Base-by-base conservation (phyloP, 192 early-diverging fungal species). In the Phycomyces blakesleeanus region DNA sequence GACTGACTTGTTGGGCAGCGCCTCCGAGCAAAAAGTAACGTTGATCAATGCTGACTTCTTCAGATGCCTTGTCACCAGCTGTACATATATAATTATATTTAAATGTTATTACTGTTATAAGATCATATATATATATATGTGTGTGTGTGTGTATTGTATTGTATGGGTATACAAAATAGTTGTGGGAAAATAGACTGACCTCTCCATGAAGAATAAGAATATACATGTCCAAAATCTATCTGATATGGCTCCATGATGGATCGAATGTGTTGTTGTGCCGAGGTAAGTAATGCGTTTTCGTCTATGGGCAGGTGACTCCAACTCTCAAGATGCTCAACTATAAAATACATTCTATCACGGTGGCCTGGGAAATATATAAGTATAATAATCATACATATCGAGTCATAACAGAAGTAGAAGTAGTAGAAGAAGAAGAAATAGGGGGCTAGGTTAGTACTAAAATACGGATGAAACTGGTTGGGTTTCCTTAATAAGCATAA, bases 21-120 rank as follows among this genome's bases (percentile, higher is more conserved):
- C 42, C 55, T 12, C 66, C 59, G 34, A 68, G 27, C 34, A 68
- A 68, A 29, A 68, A 68, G 34, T 55, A 61, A 25, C 59, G 34
- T 34, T 27, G 24, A 39, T 61, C 59, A 10, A 61, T 26, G 34
- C 27, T 59, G 25, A 29, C 27, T 37, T 68, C 51, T 61, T 61
- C 51, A 61, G 51, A 59, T 41, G 56, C 39, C 16, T 38, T 51
- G n/a, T 40, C 21, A 24, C 59, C 57, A 22, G 59, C 59, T 60
- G 10, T 47, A 25, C 20, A 47, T 42, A 26, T 5, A 12, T 22
- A n/a, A n/a, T n/a, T n/a, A n/a, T n/a, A n/a, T n/a, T n/a, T n/a
- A n/a, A n/a, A n/a, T n/a, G n/a, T n/a, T n/a, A n/a, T n/a, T n/a
- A n/a, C n/a, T n/a, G n/a, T n/a, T n/a, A n/a, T n/a, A n/a, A n/a